phyloP scores from a whole-genome alignment of 169 alveolate genomes.

The Perkinsus olseni region DNA sequence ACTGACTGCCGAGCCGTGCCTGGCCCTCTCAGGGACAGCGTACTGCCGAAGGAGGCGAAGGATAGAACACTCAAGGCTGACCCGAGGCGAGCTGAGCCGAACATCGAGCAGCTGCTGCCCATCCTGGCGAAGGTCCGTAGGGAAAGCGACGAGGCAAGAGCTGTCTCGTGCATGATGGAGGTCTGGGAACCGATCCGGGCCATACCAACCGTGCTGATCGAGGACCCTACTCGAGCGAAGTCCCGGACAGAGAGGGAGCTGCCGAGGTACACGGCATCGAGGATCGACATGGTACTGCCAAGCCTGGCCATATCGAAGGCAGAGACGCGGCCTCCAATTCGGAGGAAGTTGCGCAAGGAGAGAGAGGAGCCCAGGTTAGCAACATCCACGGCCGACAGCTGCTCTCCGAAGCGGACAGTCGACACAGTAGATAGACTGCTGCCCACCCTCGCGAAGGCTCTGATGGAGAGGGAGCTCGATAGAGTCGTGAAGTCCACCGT shows the following conservation, averaged over 20 bases:
- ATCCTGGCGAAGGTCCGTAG: slow-evolving; percentile 2
- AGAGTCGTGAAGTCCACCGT: neutral
- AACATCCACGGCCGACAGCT: neutral
- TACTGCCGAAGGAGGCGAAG: neutral
- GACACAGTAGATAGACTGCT: neutral
- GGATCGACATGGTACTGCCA: neutral
- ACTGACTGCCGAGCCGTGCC: neutral
- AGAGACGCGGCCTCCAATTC: neutral
- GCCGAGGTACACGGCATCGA: neutral
- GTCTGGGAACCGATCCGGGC: neutral
- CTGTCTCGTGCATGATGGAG: neutral
- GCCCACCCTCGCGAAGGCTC: neutral
- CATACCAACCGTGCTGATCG: neutral
- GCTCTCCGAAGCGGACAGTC: neutral
- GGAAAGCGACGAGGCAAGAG: neutral
- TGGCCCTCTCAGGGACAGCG: slow-evolving; percentile 3
- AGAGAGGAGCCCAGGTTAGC: neutral
- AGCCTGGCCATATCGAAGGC: neutral
- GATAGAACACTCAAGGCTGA: neutral
- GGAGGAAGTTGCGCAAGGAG: neutral
- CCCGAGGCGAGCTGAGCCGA: neutral
- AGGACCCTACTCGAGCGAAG: neutral
- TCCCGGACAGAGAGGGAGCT: neutral
- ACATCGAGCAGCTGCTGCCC: neutral
- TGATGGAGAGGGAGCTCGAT: neutral